Conservation (phyloP, 768 basidiomycete genomes). For the Leccinum variicolor region DNA sequence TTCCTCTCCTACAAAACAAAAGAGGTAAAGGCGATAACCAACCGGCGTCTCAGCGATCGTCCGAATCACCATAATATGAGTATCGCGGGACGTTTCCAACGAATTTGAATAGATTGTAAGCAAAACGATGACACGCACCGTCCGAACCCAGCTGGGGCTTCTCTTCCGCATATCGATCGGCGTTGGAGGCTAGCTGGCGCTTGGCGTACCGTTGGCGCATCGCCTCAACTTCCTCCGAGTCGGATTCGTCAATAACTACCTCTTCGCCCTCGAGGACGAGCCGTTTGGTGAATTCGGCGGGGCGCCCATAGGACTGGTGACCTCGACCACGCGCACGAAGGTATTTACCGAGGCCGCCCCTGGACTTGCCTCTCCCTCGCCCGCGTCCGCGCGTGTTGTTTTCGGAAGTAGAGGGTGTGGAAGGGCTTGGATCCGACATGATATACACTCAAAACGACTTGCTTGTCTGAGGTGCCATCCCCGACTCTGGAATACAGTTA, state of each 20-base stretch:
- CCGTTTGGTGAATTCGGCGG: constrained; percentile 62
- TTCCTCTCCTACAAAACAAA: constrained; percentile 51
- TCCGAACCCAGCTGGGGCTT: constrained; percentile 69
- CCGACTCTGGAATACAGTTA: too few species aligned
- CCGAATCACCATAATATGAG: background rate
- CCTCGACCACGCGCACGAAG: constrained; percentile 68
- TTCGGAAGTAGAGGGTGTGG: constrained; percentile 6
- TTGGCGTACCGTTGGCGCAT: constrained; percentile 48
- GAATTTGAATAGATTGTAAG: too few species aligned
- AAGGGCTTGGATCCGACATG: constrained; percentile 14
- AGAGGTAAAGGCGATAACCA: background rate
- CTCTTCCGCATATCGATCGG: constrained; percentile 69
- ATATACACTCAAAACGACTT: background rate
- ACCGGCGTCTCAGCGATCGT: background rate
- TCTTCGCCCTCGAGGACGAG: constrained; percentile 60
- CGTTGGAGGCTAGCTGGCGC: constrained; percentile 64
- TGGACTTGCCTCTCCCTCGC: constrained; percentile 52
- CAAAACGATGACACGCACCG: constrained; percentile 38
- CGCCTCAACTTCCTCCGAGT: constrained; percentile 48
- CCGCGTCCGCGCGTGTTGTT: constrained; percentile 35
- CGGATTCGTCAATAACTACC: constrained; percentile 23
- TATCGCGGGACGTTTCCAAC: background rate
- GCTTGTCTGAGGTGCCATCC: background rate
- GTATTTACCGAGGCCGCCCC: constrained; percentile 73
- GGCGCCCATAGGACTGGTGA: constrained; percentile 49